Conservation (phyloP, 2,329 filamentous ascomycete species). For the Sarocladiaceae sp. region DNA sequence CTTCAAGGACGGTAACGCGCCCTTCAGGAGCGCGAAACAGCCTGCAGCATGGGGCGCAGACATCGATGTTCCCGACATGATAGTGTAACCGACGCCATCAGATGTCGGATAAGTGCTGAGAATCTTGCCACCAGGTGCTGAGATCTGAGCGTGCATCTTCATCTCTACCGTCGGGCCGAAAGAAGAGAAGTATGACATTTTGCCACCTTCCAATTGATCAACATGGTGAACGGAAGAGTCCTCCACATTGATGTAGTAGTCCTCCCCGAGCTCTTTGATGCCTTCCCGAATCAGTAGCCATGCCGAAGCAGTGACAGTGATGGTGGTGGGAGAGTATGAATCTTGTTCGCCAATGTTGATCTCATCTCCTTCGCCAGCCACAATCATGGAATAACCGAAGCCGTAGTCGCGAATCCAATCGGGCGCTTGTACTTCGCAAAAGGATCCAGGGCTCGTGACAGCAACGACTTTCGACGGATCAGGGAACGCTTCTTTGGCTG, state of each 20-base stretch:
- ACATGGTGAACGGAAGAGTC: background rate
- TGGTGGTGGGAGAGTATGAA: background rate
- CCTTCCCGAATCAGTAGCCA: background rate
- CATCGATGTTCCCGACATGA: constrained; percentile 58
- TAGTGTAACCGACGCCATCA: constrained; percentile 41
- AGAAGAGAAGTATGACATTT: background rate
- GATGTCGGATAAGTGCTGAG: constrained; percentile 50
- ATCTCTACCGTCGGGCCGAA: background rate
- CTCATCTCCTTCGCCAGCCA: background rate
- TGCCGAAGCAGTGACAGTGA: background rate
- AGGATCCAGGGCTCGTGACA: background rate
- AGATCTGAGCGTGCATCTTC: constrained; percentile 45
- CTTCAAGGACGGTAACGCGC: background rate
- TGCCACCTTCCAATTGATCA: background rate
- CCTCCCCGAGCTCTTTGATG: background rate
- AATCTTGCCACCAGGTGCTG: constrained; percentile 52
- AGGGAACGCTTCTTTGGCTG: background rate
- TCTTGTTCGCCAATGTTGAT: background rate
- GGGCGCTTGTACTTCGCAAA: background rate
- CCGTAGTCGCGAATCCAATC: background rate
- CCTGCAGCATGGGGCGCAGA: constrained; percentile 52
- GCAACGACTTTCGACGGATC: background rate
- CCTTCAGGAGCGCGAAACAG: constrained; percentile 44
- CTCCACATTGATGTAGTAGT: background rate
- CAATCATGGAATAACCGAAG: background rate